Evolutionary conservation across 2,329 filamentous ascomycete species (phyloP), one percentile per base, ranked within the genome.

Genomic region (Knoxdaviesia capensis): DNA sequence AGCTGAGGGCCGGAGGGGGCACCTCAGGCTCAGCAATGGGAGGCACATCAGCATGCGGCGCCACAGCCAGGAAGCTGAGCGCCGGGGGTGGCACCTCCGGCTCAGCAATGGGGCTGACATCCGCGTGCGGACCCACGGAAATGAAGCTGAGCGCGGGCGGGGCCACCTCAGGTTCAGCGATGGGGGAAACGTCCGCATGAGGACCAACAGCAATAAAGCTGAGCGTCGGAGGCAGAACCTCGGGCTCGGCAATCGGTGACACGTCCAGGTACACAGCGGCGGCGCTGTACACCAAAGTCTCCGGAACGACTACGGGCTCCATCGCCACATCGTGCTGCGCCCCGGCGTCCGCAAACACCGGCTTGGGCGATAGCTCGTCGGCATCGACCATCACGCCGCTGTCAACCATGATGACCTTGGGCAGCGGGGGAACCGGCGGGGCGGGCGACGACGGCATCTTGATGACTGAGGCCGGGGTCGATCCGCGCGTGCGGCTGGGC

Each of bases 341-440:
- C 43, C 65, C 64, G 31, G 63, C 61, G 49, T 74, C 69, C 20
- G 20, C 20, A 20, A 20, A 20, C 20, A 20, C 20, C 20, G 32
- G 38, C 30, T 32, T 20, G 20, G 20, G 20, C 20, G 39, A 41
- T 3, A 41, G 5, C 35, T 60, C 61, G 44, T 74, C 59, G 1
- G 69, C 65, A 6, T 78, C 73, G 0, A 74, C 77, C 68, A 78
- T 75, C 50, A 66, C 69, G 30, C 66, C 63, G 34, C 62, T 68
- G 47, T 78, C 72, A 7, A 76, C 64, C 71, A 77, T 78, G 32
- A 66, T 59, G 6, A 62, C 54, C 52, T 56, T 67, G 9, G 68
- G 64, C 47, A 74, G 45, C 31, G 59, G 57, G 2, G 74, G 73
- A 5, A 69, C 51, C 5, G 64, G 55, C 1, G 66, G 64, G 20